These are phyloP conservation scores for Didymellaceae sp. DNA, from an alignment of 2,329 filamentous ascomycete species.

Conservation along the genomic window DNA sequence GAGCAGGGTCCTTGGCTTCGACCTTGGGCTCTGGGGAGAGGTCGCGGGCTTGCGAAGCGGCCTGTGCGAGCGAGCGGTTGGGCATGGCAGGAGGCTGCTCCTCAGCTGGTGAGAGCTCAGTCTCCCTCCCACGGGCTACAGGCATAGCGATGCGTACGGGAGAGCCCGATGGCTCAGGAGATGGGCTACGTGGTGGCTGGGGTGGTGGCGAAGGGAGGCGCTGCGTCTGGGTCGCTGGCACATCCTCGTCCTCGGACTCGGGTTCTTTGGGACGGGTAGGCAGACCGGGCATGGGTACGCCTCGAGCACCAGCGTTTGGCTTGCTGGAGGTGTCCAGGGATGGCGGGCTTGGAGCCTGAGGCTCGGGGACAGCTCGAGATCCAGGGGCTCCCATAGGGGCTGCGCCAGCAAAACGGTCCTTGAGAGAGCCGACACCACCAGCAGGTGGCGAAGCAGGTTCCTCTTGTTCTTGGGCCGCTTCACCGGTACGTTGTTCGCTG, in stretches of 20 bases:
- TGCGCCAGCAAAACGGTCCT: slow-evolving; percentile 83
- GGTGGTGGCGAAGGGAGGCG: slow-evolving; percentile 52
- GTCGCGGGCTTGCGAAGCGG: slow-evolving; percentile 69
- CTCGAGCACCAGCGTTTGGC: slow-evolving; percentile 66
- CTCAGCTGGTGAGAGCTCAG: slow-evolving; percentile 59
- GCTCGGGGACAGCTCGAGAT: slow-evolving; percentile 49
- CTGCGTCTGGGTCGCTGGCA: slow-evolving; percentile 62
- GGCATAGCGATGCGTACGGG: slow-evolving; percentile 88
- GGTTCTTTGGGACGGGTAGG: slow-evolving; percentile 63
- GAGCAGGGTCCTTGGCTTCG: slow-evolving; percentile 61
- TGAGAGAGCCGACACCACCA: slow-evolving; percentile 74
- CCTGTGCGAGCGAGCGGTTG: slow-evolving; percentile 66
- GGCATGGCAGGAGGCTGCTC: slow-evolving; percentile 65
- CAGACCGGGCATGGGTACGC: slow-evolving; percentile 80
- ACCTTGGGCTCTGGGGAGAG: slow-evolving; percentile 69
- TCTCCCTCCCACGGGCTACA: slow-evolving; percentile 68
- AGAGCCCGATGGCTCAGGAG: slow-evolving; percentile 66
- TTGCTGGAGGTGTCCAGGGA: slow-evolving; percentile 72
- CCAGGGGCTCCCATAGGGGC: slow-evolving; percentile 62
- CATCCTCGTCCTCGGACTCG: slow-evolving; percentile 49
- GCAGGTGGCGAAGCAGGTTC: slow-evolving; percentile 61
- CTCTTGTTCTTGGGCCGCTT: slow-evolving; percentile 51
- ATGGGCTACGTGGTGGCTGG: slow-evolving; percentile 51
- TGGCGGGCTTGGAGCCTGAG: slow-evolving; percentile 60
- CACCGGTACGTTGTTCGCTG: slow-evolving; percentile 69